A percentile compares a stretch with the other conserved stretches of the same genome.
Evolutionary conservation across 345 rosid genomes (phyloP).

Genomic region (Ceriops tagal): DNA sequence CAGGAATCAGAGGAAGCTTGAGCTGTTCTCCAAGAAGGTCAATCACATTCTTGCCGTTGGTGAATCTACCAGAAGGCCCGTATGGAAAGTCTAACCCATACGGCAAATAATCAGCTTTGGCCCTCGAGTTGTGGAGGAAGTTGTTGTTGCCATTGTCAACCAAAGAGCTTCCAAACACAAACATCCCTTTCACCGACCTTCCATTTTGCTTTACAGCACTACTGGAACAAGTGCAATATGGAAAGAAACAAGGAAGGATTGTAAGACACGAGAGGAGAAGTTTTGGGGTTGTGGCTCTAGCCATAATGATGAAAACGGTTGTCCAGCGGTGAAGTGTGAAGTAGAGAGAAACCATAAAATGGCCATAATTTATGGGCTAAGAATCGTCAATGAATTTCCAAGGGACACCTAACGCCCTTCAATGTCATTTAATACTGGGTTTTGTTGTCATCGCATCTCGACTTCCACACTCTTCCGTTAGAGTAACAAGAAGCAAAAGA

Average conservation of each 20-base stretch:
- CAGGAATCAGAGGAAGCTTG: conserved; percentile 41
- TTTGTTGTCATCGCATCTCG: neutral
- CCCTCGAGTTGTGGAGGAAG: conserved; percentile 31
- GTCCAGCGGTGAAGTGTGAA: neutral
- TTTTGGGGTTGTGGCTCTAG: neutral
- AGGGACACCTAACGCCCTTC: neutral
- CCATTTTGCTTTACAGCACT: neutral
- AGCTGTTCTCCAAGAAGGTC: conserved; percentile 44
- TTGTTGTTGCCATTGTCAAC: conserved; percentile 73
- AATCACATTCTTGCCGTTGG: conserved; percentile 56
- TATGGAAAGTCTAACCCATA: conserved; percentile 55
- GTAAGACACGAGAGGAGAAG: conserved; percentile 7
- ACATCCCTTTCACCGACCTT: conserved; percentile 39
- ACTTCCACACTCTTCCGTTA: neutral
- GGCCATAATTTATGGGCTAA: neutral
- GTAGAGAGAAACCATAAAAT: neutral
- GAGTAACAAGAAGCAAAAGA: no score
- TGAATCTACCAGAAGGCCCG: conserved; percentile 59
- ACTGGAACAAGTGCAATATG: neutral
- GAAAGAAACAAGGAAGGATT: conserved; percentile 13
- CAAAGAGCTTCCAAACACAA: conserved; percentile 65
- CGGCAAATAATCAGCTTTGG: conserved; percentile 48
- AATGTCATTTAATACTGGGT: neutral
- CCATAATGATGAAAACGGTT: neutral
- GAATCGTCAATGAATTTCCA: neutral